Conservation (phyloP, 345 rosid genomes). For the Theobroma cacao region DNA sequence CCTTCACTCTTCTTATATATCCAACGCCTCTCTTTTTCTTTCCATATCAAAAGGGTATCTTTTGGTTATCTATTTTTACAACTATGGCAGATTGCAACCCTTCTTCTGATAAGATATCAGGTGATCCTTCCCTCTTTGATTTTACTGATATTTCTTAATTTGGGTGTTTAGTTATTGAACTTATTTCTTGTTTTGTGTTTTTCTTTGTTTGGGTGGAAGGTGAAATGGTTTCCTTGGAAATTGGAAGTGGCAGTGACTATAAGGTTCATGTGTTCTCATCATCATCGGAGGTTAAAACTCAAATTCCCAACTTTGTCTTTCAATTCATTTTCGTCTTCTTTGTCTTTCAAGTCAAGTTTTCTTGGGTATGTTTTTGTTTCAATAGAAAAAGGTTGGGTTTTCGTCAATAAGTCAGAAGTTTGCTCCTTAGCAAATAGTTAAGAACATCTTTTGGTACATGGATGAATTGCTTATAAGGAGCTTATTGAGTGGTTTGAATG, state of each 20-base stretch:
- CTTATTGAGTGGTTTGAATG: not conserved
- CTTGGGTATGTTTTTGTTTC: not conserved
- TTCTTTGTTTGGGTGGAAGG: slow-evolving; percentile 15
- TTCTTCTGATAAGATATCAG: slow-evolving; percentile 23
- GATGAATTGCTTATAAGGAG: too few species aligned
- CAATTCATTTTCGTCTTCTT: not conserved
- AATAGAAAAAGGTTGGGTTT: not conserved
- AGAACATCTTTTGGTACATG: not conserved
- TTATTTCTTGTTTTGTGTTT: slow-evolving; percentile 4
- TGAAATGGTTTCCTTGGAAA: slow-evolving; percentile 28
- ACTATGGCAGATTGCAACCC: not conserved
- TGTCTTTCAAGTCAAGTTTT: not conserved
- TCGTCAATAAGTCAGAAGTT: not conserved
- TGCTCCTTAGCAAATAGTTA: not conserved
- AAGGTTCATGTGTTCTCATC: slow-evolving; percentile 61
- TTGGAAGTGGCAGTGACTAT: slow-evolving; percentile 32
- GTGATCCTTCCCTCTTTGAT: slow-evolving; percentile 5
- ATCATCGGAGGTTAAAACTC: slow-evolving; percentile 51
- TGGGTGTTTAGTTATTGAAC: not conserved
- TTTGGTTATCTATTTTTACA: not conserved
- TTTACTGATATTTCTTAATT: not conserved
- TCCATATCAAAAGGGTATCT: slow-evolving; percentile 1
- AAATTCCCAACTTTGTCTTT: not conserved
- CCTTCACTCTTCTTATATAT: not conserved
- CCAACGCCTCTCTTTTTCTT: not conserved